A percentile compares a stretch with the other conserved stretches of the same genome.
Conservation (phyloP, 2,329 filamentous ascomycete genomes). For the Simplicillium aogashimaense region DNA sequence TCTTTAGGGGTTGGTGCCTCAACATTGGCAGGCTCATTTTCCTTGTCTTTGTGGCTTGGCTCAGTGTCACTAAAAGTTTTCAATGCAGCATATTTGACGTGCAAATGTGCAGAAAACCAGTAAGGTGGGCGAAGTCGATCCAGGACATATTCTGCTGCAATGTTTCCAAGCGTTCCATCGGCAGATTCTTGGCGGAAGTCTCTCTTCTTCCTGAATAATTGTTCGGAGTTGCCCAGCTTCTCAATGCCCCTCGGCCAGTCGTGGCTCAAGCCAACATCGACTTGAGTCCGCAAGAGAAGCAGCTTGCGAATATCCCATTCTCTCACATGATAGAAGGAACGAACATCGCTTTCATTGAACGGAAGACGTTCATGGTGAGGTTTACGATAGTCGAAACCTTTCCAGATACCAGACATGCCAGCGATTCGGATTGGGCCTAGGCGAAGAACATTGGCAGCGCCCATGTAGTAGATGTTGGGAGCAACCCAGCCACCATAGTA, state of each 20-base stretch:
- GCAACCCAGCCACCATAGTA: conserved; percentile 97
- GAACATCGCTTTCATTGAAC: conserved; percentile 67
- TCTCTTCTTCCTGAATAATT: conserved; percentile 64
- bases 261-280: conserved; percentile 87
- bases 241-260: conserved; percentile 90
- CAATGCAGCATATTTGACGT: conserved; percentile 73
- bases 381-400: conserved; percentile 77
- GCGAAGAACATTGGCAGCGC: conserved; percentile 79
- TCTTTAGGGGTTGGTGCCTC: conserved; percentile 8
- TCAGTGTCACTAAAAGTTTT: conserved; percentile 41
- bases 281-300: conserved; percentile 71
- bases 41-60: not conserved
- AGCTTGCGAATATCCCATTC: conserved; percentile 89
- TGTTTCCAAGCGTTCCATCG: conserved; percentile 66
- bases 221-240: conserved; percentile 58
- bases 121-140: conserved; percentile 70
- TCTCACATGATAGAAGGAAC: conserved; percentile 79
- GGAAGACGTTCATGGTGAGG: conserved; percentile 79
- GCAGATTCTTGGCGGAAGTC: conserved; percentile 67
- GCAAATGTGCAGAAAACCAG: conserved; percentile 93
- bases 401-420: conserved; percentile 91
- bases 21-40: not conserved
- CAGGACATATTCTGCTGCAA: conserved; percentile 70
- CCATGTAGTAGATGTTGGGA: conserved; percentile 94
- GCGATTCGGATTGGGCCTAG: conserved; percentile 80